phyloP scores from a whole-genome alignment of 106 monocot genomes.

The Dioscorea dumetorum region DNA sequence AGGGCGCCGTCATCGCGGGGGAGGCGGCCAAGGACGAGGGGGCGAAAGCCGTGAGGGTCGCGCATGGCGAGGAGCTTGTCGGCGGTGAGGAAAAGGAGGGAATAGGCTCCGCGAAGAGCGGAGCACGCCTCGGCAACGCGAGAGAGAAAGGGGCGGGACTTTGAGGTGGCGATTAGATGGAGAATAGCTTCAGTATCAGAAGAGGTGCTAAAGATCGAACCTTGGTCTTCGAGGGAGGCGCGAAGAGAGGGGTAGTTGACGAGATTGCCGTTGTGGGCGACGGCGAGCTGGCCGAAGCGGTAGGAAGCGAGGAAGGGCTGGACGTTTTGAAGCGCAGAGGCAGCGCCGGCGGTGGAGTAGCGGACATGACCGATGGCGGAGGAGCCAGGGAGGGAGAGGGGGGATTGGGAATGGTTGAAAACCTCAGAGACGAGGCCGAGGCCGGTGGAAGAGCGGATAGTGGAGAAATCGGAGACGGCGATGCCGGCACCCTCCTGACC shows the following conservation, averaged over 20 bases:
- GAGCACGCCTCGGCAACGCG: conserved; percentile 54
- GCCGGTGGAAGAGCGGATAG: conserved; percentile 37
- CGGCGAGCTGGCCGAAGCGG: conserved; percentile 51
- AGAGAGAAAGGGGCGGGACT: conserved; percentile 61
- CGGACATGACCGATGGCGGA: conserved; percentile 89
- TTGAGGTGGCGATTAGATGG: conserved; percentile 69
- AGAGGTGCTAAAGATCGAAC: conserved; percentile 77
- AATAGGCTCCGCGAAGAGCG: conserved; percentile 55
- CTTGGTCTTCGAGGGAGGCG: conserved; percentile 39
- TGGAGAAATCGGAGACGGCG: conserved; percentile 28
- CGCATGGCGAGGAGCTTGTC: conserved; percentile 72
- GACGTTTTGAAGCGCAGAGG: conserved; percentile 58
- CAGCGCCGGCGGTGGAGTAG: conserved; percentile 82
- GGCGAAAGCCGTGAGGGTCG: conserved; percentile 79
- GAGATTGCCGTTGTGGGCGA: conserved; percentile 86
- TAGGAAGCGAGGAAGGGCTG: conserved; percentile 73
- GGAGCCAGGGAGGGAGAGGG: conserved; percentile 50
- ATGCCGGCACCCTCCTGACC: conserved; percentile 93
- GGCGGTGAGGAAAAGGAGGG: conserved; percentile 55
- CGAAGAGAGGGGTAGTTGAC: conserved; percentile 67
- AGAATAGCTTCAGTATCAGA: conserved; percentile 71
- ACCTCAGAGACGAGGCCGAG: conserved; percentile 88
- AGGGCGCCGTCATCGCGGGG: conserved; percentile 18
- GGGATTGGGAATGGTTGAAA: conserved; percentile 24
- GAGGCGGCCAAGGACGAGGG: conserved; percentile 68